phyloP scores from a whole-genome alignment of 1,139 yeast genomes.

The Hyphopichia khmerensis region DNA sequence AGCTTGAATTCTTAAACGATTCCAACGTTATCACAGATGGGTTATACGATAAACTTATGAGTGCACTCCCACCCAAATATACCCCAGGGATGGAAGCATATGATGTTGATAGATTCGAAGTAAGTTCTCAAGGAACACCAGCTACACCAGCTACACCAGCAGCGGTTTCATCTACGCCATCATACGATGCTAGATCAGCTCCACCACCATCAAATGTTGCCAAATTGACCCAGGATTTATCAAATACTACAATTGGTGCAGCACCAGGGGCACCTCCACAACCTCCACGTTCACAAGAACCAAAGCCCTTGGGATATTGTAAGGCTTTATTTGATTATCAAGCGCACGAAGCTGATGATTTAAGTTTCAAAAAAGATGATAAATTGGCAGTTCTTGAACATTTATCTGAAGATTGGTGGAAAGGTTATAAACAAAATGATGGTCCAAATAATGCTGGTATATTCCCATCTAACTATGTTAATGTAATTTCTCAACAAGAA shows the following conservation, averaged over 20 bases:
- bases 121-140: constrained; percentile 7
- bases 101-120: constrained; percentile 40
- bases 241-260: constrained; percentile 20
- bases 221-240: constrained; percentile 18
- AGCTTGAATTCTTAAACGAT: constrained; percentile 77
- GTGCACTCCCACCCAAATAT: constrained; percentile 60
- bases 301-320: constrained; percentile 38
- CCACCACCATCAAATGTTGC: constrained; percentile 9
- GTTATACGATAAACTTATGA: constrained; percentile 51
- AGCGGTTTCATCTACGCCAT: constrained; percentile 8
- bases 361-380: constrained; percentile 64
- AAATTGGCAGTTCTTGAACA: constrained; percentile 68
- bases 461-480: constrained; percentile 87
- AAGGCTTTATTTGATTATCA: constrained; percentile 73
- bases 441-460: constrained; percentile 61
- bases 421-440: constrained; percentile 54
- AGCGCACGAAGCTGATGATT: constrained; percentile 69
- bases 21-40: constrained; percentile 69
- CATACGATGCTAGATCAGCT: constrained; percentile 3
- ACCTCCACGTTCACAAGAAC: constrained; percentile 17
- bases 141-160: constrained; percentile 1
- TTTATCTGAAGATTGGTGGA: constrained; percentile 89
- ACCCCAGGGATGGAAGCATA: constrained; percentile 54
- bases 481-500: constrained; percentile 40
- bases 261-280: constrained; percentile 17